These are phyloP conservation scores for Hanseniaspora singularis DNA, from an alignment of 805 yeast species.

Conservation along the genomic window DNA sequence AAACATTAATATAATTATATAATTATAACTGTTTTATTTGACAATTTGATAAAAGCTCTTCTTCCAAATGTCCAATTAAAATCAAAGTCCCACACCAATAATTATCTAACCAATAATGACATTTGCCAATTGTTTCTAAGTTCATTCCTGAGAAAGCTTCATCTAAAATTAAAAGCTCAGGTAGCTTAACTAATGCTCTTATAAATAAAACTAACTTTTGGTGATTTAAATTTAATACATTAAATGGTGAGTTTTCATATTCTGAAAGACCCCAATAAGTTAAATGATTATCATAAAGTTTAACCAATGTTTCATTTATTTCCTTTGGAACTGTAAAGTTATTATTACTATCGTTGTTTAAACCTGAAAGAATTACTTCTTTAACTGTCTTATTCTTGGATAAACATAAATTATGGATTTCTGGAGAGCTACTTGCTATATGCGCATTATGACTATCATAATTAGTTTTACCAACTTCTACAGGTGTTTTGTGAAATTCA, in stretches of 20 bases:
- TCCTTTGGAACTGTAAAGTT: conserved; percentile 39
- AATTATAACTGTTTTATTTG: conserved; percentile 19
- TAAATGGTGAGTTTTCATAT: conserved; percentile 34
- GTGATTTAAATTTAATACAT: conserved; percentile 49
- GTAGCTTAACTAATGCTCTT: conserved; percentile 66
- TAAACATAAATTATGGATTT: conserved; percentile 80
- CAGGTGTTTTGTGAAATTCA: conserved; percentile 46
- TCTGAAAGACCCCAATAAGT: conserved; percentile 30
- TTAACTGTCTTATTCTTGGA: conserved; percentile 34
- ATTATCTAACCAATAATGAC: conserved; percentile 39
- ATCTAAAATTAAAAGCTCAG: conserved; percentile 68
- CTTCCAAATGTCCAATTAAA: conserved; percentile 64
- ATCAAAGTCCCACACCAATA: conserved; percentile 58
- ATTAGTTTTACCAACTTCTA: conserved; percentile 62
- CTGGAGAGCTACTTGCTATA: conserved; percentile 89
- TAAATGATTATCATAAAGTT: conserved; percentile 36
- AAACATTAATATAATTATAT: background rate
- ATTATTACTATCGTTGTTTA: conserved; percentile 42
- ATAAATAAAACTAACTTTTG: conserved; percentile 70
- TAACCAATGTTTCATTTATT: conserved; percentile 27
- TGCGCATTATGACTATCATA: conserved; percentile 65
- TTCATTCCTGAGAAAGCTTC: conserved; percentile 92
- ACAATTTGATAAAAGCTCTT: conserved; percentile 69
- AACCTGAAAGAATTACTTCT: conserved; percentile 62
- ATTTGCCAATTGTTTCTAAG: conserved; percentile 42